Conservation (phyloP, 805 yeast species). For the Cyberlindnera mississippiensis region DNA sequence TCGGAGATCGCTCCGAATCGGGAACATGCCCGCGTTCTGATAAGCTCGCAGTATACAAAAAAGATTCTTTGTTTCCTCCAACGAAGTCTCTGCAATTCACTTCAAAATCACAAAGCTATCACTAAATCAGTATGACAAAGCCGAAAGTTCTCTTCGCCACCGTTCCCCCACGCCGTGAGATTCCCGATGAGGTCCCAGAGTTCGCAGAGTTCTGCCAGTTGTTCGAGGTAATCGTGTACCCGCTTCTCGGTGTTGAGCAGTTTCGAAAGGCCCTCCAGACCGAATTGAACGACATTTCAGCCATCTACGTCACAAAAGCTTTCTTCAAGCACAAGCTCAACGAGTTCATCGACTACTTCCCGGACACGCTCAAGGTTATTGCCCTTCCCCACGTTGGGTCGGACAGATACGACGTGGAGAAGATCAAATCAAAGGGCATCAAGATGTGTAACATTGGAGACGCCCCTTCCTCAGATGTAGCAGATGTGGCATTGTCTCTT, state of each 20-base stretch:
- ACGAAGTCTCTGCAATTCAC: too few relatives aligned
- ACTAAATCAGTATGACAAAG: slow-evolving; percentile 12
- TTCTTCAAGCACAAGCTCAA: slow-evolving; percentile 37
- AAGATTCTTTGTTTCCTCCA: too few relatives aligned
- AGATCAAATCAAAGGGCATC: slow-evolving; percentile 44
- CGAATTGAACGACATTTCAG: slow-evolving; percentile 39
- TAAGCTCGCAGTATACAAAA: too few relatives aligned
- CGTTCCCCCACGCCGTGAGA: slow-evolving; percentile 34
- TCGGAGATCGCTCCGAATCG: too few relatives aligned
- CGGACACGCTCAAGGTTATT: slow-evolving; percentile 43
- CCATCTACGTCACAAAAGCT: slow-evolving; percentile 55
- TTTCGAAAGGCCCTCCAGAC: slow-evolving; percentile 38
- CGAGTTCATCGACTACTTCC: slow-evolving; percentile 41
- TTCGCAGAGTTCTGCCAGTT: slow-evolving; percentile 38
- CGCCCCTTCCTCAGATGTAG: slow-evolving; percentile 60
- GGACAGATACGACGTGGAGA: slow-evolving; percentile 46
- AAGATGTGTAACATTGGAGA: slow-evolving; percentile 58
- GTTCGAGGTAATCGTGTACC: slow-evolving; percentile 31
- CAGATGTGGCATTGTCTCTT: slow-evolving; percentile 61
- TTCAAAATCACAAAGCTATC: too few relatives aligned
- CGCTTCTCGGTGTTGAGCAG: slow-evolving; percentile 30
- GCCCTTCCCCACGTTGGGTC: slow-evolving; percentile 58
- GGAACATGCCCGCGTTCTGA: too few relatives aligned
- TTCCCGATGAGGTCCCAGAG: slow-evolving; percentile 44
- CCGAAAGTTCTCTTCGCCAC: slow-evolving; percentile 16